Percentiles rank a stretch among this genome's conserved stretches.
Evolutionary conservation across 345 rosid species (phyloP).

Genomic region (Sonneratia caseolaris): DNA sequence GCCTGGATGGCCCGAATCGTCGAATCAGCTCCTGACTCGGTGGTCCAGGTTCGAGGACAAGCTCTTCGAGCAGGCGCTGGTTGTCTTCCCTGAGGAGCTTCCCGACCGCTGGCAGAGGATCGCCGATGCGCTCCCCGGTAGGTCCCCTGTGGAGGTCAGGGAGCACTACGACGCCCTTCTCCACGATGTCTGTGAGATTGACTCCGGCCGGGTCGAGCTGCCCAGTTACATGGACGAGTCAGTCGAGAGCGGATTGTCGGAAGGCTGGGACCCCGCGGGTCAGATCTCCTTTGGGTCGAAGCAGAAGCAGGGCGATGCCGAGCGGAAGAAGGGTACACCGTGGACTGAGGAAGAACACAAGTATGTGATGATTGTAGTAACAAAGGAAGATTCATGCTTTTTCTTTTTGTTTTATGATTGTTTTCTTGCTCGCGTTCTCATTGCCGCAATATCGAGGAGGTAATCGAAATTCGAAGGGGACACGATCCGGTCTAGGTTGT

Average conservation of each 20-base stretch:
- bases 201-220: constrained; percentile 50
- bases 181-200: constrained; percentile 57
- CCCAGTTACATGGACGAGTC: constrained; percentile 50
- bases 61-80: constrained; percentile 55
- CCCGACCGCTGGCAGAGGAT: constrained; percentile 61
- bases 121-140: constrained; percentile 37
- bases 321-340: constrained; percentile 58
- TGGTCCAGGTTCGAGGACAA: constrained; percentile 70
- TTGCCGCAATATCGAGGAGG: neutral
- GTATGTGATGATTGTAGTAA: constrained; percentile 14
- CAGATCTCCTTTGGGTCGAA: constrained; percentile 35
- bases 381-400: neutral
- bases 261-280: constrained; percentile 18
- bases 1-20: neutral
- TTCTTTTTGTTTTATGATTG: neutral
- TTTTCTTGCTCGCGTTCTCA: neutral
- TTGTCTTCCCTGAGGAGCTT: constrained; percentile 35
- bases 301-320: constrained; percentile 21
- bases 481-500: neutral
- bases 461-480: neutral
- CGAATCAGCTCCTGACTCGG: neutral
- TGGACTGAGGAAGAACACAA: constrained; percentile 26
- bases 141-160: constrained; percentile 32
- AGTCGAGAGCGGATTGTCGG: constrained; percentile 1
- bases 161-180: constrained; percentile 52